These are phyloP conservation scores for Dictyostelium citrinum DNA, from an alignment of 78 protist species.

Conservation along the genomic window DNA sequence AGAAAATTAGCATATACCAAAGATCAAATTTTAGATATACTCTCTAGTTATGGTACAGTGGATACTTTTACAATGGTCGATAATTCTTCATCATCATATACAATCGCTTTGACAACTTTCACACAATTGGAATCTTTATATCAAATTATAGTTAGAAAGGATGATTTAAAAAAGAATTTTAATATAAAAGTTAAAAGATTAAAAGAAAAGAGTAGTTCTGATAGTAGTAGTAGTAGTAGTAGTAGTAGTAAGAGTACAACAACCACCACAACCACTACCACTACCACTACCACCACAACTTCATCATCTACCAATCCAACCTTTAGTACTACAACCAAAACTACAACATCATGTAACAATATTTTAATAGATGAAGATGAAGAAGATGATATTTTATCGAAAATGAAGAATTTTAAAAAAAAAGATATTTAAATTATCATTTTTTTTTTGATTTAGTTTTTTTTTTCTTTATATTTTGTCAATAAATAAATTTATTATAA, in stretches of 20 bases:
- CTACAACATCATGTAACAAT: neutral
- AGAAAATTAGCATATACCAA: neutral
- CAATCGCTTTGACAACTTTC: neutral
- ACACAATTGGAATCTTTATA: neutral
- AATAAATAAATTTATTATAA: neutral
- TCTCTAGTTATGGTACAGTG: constrained; percentile 19
- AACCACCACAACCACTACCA: neutral
- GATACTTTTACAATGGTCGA: constrained; percentile 6
- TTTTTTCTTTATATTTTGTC: neutral
- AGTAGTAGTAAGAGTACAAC: neutral
- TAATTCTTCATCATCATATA: neutral
- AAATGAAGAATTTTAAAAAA: constrained; percentile 8
- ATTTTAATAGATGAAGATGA: neutral
- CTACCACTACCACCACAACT: neutral
- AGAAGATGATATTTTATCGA: constrained; percentile 5
- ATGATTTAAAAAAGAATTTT: constrained; percentile 15
- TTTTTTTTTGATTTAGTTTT: no score
- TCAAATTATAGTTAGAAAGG: neutral
- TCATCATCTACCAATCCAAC: neutral
- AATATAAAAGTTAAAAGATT: neutral
- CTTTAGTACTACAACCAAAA: neutral
- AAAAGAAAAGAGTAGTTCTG: neutral
- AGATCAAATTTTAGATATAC: constrained; percentile 6
- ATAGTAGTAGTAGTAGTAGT: neutral
- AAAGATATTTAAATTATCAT: no score